Evolutionary conservation across 129 eudicot species (phyloP).

Genomic region (Flaveria ramosissima): DNA sequence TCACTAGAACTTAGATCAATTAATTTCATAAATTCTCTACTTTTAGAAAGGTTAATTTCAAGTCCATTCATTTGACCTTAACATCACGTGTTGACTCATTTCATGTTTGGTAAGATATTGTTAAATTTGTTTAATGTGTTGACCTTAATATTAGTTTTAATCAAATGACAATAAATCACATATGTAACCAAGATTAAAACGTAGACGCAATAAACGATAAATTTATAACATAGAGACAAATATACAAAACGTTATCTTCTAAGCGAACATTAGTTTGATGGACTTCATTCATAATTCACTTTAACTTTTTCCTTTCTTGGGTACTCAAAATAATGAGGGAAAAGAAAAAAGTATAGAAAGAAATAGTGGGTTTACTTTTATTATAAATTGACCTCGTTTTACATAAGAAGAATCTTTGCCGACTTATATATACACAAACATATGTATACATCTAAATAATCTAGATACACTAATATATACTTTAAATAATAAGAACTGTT

Average conservation of each 20-base stretch:
- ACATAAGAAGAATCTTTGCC: slow-evolving; percentile 26
- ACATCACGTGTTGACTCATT: no score
- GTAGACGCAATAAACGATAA: neutral
- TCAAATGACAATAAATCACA: neutral
- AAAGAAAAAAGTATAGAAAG: neutral
- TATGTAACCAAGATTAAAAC: neutral
- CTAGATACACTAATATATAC: no score
- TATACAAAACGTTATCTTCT: slow-evolving; percentile 4
- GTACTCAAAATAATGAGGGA: neutral
- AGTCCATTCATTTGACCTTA: no score
- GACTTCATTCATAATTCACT: slow-evolving; percentile 15
- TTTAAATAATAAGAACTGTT: no score
- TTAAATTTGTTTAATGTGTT: no score
- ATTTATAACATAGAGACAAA: neutral
- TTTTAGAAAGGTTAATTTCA: no score
- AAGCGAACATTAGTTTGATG: slow-evolving; percentile 27
- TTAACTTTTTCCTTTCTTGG: neutral
- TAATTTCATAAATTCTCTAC: no score
- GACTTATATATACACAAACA: slow-evolving; percentile 8
- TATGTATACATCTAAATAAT: no score
- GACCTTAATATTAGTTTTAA: neutral
- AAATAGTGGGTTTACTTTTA: slow-evolving; percentile 16
- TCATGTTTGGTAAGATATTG: no score
- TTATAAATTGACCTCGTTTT: slow-evolving; percentile 27
- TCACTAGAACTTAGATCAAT: no score